Base-by-base conservation (phyloP, 106 monocot species). In the Xerophyta viscosa region DNA sequence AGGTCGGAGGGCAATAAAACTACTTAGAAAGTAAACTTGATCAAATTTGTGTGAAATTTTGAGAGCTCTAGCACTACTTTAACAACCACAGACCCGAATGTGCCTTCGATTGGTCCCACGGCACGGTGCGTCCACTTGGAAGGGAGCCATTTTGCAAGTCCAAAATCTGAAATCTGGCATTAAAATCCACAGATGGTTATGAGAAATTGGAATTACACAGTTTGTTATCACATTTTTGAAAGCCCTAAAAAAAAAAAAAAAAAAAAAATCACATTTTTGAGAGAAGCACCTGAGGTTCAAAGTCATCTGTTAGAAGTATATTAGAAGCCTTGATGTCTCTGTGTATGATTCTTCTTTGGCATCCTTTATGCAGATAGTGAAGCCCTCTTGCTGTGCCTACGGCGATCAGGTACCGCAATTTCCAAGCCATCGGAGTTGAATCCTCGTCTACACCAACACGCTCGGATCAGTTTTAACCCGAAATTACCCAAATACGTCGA, bases 221-320 rank as follows among this genome's bases (percentile, higher is more conserved):
- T n/a, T n/a, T n/a, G n/a, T n/a, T n/a, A n/a, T n/a, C n/a, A n/a
- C n/a, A n/a, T n/a, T n/a, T n/a, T n/a, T n/a, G n/a, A n/a, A n/a
- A n/a, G n/a, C n/a, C n/a, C n/a, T n/a, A n/a, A n/a, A n/a, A n/a
- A n/a, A n/a, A n/a, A n/a, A n/a, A n/a, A n/a, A n/a, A n/a, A n/a
- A n/a, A n/a, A n/a, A n/a, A n/a, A n/a, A n/a, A n/a, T n/a, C n/a
- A n/a, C n/a, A n/a, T n/a, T n/a, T n/a, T n/a, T n/a, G n/a, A n/a
- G n/a, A n/a, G n/a, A n/a, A n/a, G n/a, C n/a, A 61, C 61, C 61
- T 61, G 61, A 28, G 61, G 61, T 24, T 61, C 48, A 49, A 48
- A 61, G 23, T 49, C 42, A 0, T 7, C 31, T 20, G 29, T 36
- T 10, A 61, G 33, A 2, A 61, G 49, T 36, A 61, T 36, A 43